Conservation (phyloP, 768 basidiomycete genomes). For the Auriculariales sp. region DNA sequence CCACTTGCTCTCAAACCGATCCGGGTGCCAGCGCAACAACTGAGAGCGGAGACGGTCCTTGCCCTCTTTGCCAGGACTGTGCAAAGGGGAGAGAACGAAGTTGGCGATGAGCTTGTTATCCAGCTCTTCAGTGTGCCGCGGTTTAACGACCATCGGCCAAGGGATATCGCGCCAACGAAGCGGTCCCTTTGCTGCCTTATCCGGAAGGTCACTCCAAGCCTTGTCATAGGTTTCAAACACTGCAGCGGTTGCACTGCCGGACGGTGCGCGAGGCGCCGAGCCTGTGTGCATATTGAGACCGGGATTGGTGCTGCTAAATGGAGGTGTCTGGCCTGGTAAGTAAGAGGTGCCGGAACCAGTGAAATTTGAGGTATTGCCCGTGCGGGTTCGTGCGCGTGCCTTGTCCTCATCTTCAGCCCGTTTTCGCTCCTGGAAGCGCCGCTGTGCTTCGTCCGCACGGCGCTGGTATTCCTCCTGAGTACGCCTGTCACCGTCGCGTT, state of each 20-base stretch:
- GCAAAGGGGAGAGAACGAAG: conserved; percentile 4
- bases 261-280: background rate
- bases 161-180: conserved; percentile 4
- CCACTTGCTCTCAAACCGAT: conserved; percentile 61
- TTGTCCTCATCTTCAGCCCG: conserved; percentile 7
- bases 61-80: conserved; percentile 9
- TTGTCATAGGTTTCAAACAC: conserved; percentile 9
- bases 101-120: conserved; percentile 2
- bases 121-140: conserved; percentile 3
- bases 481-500: background rate
- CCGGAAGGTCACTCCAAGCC: conserved; percentile 6
- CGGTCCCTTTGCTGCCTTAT: background rate
- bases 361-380: background rate
- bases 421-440: conserved; percentile 6
- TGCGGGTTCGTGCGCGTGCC: conserved; percentile 3
- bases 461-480: background rate
- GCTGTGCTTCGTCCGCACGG: background rate
- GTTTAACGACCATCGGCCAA: conserved; percentile 4
- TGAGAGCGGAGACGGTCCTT: conserved; percentile 69
- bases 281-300: background rate
- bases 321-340: conserved; percentile 6
- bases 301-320: background rate
- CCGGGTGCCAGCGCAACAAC: conserved; percentile 68
- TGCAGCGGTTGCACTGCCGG: conserved; percentile 2
- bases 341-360: background rate